Evolutionary conservation across 108 stramenopile genomes (phyloP), one percentile per base, ranked within the genome.

Genomic region (Pseudonitzschia multiseries): DNA sequence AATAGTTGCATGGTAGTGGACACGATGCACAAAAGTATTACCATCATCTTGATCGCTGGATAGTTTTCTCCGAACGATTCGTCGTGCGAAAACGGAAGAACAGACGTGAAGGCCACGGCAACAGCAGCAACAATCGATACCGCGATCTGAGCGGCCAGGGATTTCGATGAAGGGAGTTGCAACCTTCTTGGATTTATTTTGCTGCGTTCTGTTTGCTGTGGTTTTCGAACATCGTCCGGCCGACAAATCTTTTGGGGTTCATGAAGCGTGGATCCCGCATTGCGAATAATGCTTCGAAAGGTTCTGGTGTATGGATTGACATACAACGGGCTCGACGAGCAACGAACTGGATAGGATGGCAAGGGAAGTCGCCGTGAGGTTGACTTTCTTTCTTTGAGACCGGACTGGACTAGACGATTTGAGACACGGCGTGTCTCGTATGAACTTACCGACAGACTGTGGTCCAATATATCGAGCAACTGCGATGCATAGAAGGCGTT

Each of bases 381-480:
- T 48, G 4, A 1, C 12, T 48, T 10, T 14, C 17, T 14, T 48
- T 48, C 14, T 5, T 48, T 18, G 14, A 48, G 46, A 18, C 17
- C 18, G 4, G 18, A 63, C 14, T 40, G 26, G 27, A n/a, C 22
- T 17, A 17, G 14, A 29, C 24, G 0, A 36, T 29, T 28, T 57
- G 50, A 57, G 22, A 20, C 22, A 44, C 17, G 15, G 5, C 33
- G 29, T 53, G 46, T 46, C 14, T 48, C 17, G 46, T 48, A 14
- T 48, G 13, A 48, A 78, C 77, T 65, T 68, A 78, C 77, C 65
- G 40, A 82, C 61, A 56, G 81, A 77, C 9, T 67, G 65, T 36
- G 81, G 77, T 42, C 81, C 77, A 24, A 82, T 54, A 65, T 78
- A 82, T 1, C 77, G 76, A 50, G 62, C 40, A 40, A 62, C 61